Evolutionary conservation across 495 filamentous ascomycete species (phyloP).

Genomic region (Aspergillus olivimuriae): DNA sequence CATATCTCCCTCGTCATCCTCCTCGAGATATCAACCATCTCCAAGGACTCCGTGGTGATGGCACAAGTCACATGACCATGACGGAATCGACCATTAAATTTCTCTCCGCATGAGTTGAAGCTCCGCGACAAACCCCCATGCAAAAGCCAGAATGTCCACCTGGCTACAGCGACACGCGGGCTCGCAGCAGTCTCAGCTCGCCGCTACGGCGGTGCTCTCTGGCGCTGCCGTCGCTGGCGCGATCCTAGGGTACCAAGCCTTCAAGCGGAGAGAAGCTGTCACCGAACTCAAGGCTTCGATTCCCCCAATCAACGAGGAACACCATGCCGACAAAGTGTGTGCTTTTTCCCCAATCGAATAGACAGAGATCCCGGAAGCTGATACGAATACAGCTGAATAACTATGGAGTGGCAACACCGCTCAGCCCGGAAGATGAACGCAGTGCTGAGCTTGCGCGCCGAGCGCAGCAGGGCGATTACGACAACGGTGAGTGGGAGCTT

Average conservation of each 20-base stretch:
- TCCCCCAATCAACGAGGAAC: constrained; percentile 44
- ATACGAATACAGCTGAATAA: too few relatives aligned
- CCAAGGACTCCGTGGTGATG: too few relatives aligned
- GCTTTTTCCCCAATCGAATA: too few relatives aligned
- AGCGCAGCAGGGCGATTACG: constrained; percentile 83
- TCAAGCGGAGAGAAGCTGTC: constrained; percentile 55
- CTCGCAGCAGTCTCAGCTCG: constrained; percentile 58
- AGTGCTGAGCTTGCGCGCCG: constrained; percentile 69
- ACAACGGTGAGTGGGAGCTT: constrained; percentile 61
- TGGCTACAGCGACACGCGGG: constrained; percentile 50
- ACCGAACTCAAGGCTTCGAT: constrained; percentile 68
- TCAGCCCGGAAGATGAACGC: constrained; percentile 71
- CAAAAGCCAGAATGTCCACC: constrained; percentile 41
- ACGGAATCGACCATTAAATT: too few relatives aligned
- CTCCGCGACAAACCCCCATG: constrained; percentile 3
- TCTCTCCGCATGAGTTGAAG: background rate
- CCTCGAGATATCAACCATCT: too few relatives aligned
- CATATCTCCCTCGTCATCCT: too few relatives aligned
- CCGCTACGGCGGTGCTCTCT: constrained; percentile 68
- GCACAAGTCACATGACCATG: too few relatives aligned
- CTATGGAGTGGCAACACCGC: constrained; percentile 36
- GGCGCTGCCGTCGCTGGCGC: constrained; percentile 66
- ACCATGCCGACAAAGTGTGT: constrained; percentile 35
- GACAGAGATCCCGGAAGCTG: too few relatives aligned
- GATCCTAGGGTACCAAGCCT: constrained; percentile 65